Percentiles rank a stretch among this genome's conserved stretches.
Conservation (phyloP, 208 protist genomes). For the Vickermania ingenoplastis region DNA sequence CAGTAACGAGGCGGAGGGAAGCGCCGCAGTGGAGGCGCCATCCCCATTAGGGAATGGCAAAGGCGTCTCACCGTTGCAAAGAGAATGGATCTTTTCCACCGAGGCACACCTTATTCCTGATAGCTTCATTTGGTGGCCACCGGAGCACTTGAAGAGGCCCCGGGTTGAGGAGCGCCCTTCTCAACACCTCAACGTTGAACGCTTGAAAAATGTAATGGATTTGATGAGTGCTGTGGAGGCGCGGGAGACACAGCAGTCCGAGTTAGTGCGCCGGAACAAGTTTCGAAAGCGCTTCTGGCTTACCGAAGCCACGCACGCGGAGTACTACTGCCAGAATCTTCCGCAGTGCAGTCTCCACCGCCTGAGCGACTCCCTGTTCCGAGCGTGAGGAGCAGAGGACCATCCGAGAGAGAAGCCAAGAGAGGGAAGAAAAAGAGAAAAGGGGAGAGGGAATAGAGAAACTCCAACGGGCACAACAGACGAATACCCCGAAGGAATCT, state of each 20-base stretch:
- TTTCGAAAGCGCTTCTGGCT: not conserved
- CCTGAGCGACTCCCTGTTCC: not conserved
- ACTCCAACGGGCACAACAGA: too few species aligned
- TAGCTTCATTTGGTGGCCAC: conserved; percentile 23
- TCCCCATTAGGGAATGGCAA: too few species aligned
- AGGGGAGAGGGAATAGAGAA: too few species aligned
- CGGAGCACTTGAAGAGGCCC: not conserved
- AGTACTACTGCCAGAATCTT: not conserved
- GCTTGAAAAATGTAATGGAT: not conserved
- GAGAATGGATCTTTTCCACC: conserved; percentile 41
- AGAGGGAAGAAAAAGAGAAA: too few species aligned
- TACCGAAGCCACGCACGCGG: not conserved
- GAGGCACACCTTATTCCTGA: conserved; percentile 44
- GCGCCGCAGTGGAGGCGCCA: too few species aligned
- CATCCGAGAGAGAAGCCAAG: too few species aligned
- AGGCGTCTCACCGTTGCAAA: too few species aligned
- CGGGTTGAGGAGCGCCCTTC: not conserved
- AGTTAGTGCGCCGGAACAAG: not conserved
- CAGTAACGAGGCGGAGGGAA: too few species aligned
- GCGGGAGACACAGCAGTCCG: not conserved
- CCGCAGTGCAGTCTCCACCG: not conserved
- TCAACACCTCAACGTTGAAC: not conserved
- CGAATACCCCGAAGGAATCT: too few species aligned
- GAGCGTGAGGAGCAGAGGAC: too few species aligned
- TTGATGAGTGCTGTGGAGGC: not conserved